Evolutionary conservation across 305 asterid species (phyloP).

Genomic region (Fraxinus sp.): DNA sequence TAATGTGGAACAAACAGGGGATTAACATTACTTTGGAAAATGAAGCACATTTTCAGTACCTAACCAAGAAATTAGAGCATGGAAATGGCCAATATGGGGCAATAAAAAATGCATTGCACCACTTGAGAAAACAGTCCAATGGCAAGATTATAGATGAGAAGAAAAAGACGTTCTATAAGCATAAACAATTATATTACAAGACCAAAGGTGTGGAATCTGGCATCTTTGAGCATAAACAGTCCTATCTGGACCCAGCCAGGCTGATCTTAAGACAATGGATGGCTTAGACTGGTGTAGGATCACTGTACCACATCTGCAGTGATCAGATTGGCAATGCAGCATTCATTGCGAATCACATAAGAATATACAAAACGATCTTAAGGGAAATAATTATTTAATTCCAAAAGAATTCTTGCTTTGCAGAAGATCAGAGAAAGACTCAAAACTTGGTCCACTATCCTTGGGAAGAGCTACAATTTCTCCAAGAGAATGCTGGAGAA

Average conservation of each 20-base stretch:
- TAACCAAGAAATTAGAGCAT: not conserved
- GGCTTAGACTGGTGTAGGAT: not conserved
- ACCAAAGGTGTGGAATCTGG: not conserved
- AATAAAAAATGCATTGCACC: not conserved
- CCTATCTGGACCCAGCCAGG: not conserved
- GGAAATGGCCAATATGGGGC: not conserved
- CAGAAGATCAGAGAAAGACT: not conserved
- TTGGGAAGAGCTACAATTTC: not conserved
- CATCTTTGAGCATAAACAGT: not conserved
- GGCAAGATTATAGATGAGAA: not conserved
- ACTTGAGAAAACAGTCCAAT: not conserved
- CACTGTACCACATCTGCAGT: not conserved
- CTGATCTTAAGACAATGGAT: not conserved
- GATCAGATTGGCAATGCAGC: not conserved
- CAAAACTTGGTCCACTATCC: not conserved
- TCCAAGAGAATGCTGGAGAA: not conserved
- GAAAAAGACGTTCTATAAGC: not conserved
- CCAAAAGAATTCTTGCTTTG: not conserved
- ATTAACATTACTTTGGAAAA: not conserved
- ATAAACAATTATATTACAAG: not conserved
- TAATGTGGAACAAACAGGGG: no score
- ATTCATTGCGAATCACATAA: not conserved
- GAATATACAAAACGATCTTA: not conserved
- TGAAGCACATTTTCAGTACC: not conserved
- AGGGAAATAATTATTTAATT: not conserved